Percentiles rank a stretch among this genome's conserved stretches.
These are phyloP conservation scores for Xylariaceae sp. DNA, from an alignment of 2,329 filamentous ascomycete species.

Conservation along the genomic window DNA sequence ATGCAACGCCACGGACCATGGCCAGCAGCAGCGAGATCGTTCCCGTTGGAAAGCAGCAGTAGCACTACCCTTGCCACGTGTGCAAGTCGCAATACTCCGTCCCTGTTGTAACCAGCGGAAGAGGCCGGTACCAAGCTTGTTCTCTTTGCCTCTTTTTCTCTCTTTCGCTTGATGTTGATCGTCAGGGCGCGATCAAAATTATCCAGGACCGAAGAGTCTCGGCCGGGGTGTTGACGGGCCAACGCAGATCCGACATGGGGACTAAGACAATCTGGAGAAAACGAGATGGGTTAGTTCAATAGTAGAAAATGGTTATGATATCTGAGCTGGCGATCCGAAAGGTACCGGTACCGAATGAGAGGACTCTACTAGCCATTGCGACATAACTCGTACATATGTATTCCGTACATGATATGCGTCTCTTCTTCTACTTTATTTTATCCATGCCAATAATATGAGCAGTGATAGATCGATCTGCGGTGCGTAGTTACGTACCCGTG, in stretches of 20 bases:
- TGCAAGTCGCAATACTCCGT: slow-evolving; percentile 5
- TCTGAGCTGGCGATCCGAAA: background rate
- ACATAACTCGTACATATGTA: background rate
- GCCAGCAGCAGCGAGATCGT: slow-evolving; percentile 14
- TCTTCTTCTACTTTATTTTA: background rate
- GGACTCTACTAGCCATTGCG: background rate
- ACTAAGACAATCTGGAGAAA: too few species aligned
- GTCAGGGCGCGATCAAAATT: background rate
- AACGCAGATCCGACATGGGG: background rate
- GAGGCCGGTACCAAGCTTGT: background rate
- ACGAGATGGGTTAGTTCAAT: too few species aligned
- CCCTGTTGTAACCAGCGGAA: background rate
- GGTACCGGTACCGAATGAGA: background rate
- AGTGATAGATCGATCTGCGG: background rate
- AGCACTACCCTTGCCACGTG: slow-evolving; percentile 13
- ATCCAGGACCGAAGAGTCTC: background rate
- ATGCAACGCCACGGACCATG: slow-evolving; percentile 1
- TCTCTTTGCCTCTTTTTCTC: background rate
- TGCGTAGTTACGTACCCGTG: background rate
- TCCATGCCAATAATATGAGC: background rate
- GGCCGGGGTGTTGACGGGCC: background rate
- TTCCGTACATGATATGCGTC: background rate
- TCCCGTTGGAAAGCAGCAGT: slow-evolving; percentile 2
- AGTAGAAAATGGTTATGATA: too few species aligned
- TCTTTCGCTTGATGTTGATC: background rate